phyloP scores from a whole-genome alignment of 2,329 filamentous ascomycete genomes.

The Cadophora luteo-olivacea region DNA sequence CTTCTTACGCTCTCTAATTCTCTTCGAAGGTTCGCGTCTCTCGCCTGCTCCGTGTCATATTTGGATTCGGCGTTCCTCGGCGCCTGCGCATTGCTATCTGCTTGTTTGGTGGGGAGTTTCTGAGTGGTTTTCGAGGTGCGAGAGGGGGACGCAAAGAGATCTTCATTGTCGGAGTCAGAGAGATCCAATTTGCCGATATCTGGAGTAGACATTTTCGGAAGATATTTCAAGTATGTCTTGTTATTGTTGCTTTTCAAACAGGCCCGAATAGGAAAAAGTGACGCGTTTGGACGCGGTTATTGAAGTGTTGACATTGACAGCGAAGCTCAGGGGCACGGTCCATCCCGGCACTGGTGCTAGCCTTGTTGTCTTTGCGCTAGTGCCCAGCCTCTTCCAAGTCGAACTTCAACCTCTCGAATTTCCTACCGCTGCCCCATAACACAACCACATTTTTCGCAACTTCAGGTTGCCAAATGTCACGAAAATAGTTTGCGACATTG shows the following conservation, averaged over 20 bases:
- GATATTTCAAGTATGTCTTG: slow-evolving; percentile 5
- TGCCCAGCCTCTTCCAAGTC: slow-evolving; percentile 14
- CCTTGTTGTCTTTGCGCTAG: slow-evolving; percentile 21
- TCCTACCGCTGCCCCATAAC: neutral
- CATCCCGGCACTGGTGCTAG: neutral
- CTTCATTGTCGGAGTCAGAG: slow-evolving; percentile 61
- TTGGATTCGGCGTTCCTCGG: slow-evolving; percentile 53
- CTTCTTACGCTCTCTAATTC: slow-evolving; percentile 85
- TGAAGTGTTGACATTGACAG: neutral
- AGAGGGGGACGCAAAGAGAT: slow-evolving; percentile 64
- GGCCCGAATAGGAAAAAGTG: slow-evolving; percentile 24
- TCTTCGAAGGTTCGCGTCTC: slow-evolving; percentile 75
- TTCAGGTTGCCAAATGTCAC: neutral
- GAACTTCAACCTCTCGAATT: slow-evolving; percentile 32
- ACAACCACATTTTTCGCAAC: slow-evolving; percentile 8
- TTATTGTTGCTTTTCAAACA: slow-evolving; percentile 11
- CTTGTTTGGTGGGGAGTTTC: slow-evolving; percentile 29
- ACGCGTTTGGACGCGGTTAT: slow-evolving; percentile 34
- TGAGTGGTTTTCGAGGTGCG: slow-evolving; percentile 43
- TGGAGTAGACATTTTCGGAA: slow-evolving; percentile 47
- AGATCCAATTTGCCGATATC: slow-evolving; percentile 58
- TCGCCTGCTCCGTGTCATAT: slow-evolving; percentile 69
- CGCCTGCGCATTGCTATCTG: slow-evolving; percentile 36
- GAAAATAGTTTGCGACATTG: slow-evolving; percentile 11
- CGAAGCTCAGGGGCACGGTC: slow-evolving; percentile 9